Percentiles rank a stretch among this genome's conserved stretches.
Evolutionary conservation across 169 alveolate genomes (phyloP).

Genomic region (Plasmodium gallinaceum): DNA sequence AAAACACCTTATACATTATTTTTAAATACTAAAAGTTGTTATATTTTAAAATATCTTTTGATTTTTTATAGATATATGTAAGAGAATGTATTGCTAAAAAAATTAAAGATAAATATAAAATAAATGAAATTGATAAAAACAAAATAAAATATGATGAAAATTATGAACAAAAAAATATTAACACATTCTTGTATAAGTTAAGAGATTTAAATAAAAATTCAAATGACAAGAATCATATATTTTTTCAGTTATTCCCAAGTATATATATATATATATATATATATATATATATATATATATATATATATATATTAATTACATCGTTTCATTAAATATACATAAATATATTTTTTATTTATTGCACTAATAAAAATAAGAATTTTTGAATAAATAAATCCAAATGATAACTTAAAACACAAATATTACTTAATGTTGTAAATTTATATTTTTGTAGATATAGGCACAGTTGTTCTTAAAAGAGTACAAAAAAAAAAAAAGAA

Average conservation of each 20-base stretch:
- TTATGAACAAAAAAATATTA: conserved; percentile 69
- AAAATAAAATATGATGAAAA: conserved; percentile 53
- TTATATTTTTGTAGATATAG: conserved; percentile 40
- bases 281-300: conserved; percentile 2
- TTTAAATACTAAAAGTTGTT: too few relatives aligned
- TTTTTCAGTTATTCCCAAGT: conserved; percentile 61
- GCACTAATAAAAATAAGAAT: background rate
- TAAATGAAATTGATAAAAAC: conserved; percentile 35
- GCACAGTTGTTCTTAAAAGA: conserved; percentile 41
- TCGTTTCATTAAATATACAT: background rate
- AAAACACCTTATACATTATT: too few relatives aligned
- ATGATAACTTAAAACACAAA: conserved; percentile 17
- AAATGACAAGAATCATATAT: conserved; percentile 18
- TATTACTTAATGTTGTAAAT: background rate
- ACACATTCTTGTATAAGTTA: conserved; percentile 58
- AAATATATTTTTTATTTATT: background rate
- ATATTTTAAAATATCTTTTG: background rate
- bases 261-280: background rate
- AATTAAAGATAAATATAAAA: conserved; percentile 60
- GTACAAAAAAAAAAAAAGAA: conserved; percentile 12
- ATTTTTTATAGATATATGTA: conserved; percentile 56
- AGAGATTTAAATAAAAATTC: conserved; percentile 39
- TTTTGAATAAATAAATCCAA: background rate
- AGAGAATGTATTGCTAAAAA: conserved; percentile 67
- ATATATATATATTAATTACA: background rate